Percentiles rank a stretch among this genome's conserved stretches.
Evolutionary conservation across 371 early-diverging fungal species (phyloP).

Genomic region (Mortierella sp.): DNA sequence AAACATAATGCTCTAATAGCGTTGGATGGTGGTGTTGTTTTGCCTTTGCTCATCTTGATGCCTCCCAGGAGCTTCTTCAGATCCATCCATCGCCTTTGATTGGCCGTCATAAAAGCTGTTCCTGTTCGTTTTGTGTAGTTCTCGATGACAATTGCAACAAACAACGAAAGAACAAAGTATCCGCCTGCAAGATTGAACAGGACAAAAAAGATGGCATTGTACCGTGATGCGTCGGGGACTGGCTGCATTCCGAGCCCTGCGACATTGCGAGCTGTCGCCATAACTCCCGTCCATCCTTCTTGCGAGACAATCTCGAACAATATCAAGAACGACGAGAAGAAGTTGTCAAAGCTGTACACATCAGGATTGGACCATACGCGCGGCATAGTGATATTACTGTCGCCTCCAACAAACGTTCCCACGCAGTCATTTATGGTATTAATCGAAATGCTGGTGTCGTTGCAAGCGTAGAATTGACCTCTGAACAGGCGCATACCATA

Average conservation of each 20-base stretch:
- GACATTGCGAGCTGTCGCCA: conserved; percentile 69
- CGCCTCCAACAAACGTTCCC: conserved; percentile 47
- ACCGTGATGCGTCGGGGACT: conserved; percentile 64
- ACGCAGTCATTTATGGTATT: conserved; percentile 57
- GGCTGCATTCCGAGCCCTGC: conserved; percentile 64
- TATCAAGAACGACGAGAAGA: conserved; percentile 68
- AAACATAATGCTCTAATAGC: conserved; percentile 62
- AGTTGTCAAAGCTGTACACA: conserved; percentile 77
- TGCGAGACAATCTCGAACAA: conserved; percentile 77
- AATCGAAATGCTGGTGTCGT: conserved; percentile 55
- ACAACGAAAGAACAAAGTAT: conserved; percentile 73
- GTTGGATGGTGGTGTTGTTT: conserved; percentile 57
- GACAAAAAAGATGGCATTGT: conserved; percentile 74
- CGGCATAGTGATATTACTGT: conserved; percentile 59
- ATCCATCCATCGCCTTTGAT: conserved; percentile 81
- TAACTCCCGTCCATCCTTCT: conserved; percentile 80
- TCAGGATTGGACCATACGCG: conserved; percentile 76
- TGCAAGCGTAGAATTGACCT: conserved; percentile 70
- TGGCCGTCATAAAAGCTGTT: conserved; percentile 72
- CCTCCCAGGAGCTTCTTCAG: conserved; percentile 72
- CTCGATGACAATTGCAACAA: conserved; percentile 78
- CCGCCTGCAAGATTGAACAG: conserved; percentile 75
- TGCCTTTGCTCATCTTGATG: conserved; percentile 71
- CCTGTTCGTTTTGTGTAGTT: conserved; percentile 75
- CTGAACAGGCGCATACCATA: conserved; percentile 75